These are phyloP conservation scores for Nakaseomyces kungkrabaensis DNA, from an alignment of 1,139 yeast species.

Conservation along the genomic window DNA sequence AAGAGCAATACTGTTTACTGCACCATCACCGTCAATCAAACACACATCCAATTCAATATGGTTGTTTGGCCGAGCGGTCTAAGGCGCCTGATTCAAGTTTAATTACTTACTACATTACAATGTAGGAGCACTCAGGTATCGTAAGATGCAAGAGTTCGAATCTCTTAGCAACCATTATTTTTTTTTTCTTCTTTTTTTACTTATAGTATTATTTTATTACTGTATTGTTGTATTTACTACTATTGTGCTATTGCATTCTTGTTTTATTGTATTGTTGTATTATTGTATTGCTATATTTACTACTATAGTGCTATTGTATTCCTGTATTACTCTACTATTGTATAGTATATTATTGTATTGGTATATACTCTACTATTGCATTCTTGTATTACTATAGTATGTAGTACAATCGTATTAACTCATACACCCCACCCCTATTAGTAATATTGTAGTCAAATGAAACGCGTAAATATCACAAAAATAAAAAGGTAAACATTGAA, in stretches of 20 bases:
- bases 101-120: conserved; percentile 2
- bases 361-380: neutral
- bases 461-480: neutral
- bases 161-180: conserved; percentile 6
- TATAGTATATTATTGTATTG: neutral
- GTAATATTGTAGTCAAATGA: neutral
- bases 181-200: neutral
- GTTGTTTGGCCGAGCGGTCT: conserved; percentile 10
- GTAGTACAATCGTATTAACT: neutral
- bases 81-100: conserved; percentile 9
- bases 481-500: neutral
- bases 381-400: no score
- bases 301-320: no score
- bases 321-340: neutral
- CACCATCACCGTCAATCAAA: neutral
- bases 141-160: conserved; percentile 9
- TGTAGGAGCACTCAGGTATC: conserved; percentile 8
- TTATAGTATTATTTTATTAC: neutral
- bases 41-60: neutral
- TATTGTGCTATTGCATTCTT: no score
- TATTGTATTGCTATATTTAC: neutral
- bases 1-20: neutral
- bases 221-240: no score
- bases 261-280: neutral
- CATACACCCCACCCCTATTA: neutral